These are phyloP conservation scores for Dissophora globulifera DNA, from an alignment of 192 early-diverging fungal species.

Conservation along the genomic window DNA sequence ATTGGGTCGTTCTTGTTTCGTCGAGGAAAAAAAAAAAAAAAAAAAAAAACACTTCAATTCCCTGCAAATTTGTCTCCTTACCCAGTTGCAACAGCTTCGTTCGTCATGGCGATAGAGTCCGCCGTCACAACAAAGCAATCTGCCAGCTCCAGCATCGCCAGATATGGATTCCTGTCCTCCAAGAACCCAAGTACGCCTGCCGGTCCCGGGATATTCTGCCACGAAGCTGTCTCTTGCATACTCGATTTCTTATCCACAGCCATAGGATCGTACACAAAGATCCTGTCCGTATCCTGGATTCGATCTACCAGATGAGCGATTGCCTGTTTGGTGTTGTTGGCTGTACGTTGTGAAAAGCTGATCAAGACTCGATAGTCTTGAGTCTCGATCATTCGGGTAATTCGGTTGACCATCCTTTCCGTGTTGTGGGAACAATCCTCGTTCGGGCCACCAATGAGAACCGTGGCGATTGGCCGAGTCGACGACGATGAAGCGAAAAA, in stretches of 20 bases:
- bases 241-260: background rate
- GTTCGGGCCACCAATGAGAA: conserved; percentile 43
- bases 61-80: background rate
- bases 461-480: conserved; percentile 6
- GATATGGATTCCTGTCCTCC: conserved; percentile 15
- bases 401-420: conserved; percentile 33
- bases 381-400: conserved; percentile 21
- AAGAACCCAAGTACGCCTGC: conserved; percentile 12
- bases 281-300: conserved; percentile 12
- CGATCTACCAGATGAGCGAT: conserved; percentile 1
- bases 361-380: conserved; percentile 34
- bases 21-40: background rate
- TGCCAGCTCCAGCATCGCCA: conserved; percentile 41
- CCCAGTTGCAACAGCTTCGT: conserved; percentile 49
- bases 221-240: background rate
- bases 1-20: too few species aligned
- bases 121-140: conserved; percentile 50
- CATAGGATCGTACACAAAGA: conserved; percentile 44
- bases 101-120: conserved; percentile 47
- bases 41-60: background rate
- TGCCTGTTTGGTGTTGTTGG: conserved; percentile 20
- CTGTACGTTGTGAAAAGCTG: conserved; percentile 35
- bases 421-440: conserved; percentile 48
- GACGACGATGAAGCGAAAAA: conserved; percentile 6
- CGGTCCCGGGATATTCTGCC: conserved; percentile 10